These are phyloP conservation scores for Cynanchum wilfordii DNA, from an alignment of 257 asterid genomes.

Conservation along the genomic window DNA sequence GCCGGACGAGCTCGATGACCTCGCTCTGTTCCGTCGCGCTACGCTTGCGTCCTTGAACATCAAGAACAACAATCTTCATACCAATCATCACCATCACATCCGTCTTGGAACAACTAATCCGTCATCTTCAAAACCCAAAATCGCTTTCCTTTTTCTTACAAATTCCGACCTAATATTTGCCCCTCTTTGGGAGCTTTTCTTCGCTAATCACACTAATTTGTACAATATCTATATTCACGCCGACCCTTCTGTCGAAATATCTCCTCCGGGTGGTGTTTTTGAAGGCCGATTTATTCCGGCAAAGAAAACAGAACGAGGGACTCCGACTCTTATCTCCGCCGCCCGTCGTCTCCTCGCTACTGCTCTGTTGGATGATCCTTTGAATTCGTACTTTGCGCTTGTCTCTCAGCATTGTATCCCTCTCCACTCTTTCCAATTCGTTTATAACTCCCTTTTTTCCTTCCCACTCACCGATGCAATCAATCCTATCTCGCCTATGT, in stretches of 20 bases:
- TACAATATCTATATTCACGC: slow-evolving; percentile 66
- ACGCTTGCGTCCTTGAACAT: slow-evolving; percentile 29
- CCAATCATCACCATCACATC: slow-evolving; percentile 6
- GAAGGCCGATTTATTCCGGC: slow-evolving; percentile 46
- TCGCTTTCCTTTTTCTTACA: slow-evolving; percentile 71
- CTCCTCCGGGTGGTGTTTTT: slow-evolving; percentile 54
- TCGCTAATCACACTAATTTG: slow-evolving; percentile 22
- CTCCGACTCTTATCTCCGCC: slow-evolving; percentile 70
- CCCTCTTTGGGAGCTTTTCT: slow-evolving; percentile 62
- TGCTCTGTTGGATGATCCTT: slow-evolving; percentile 59
- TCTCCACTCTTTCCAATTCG: slow-evolving; percentile 48
- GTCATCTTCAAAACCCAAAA: slow-evolving; percentile 31
- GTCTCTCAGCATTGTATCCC: slow-evolving; percentile 69
- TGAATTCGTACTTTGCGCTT: slow-evolving; percentile 55
- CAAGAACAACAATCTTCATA: neutral
- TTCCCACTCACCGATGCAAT: slow-evolving; percentile 18
- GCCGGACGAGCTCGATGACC: slow-evolving; percentile 65
- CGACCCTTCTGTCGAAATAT: slow-evolving; percentile 41
- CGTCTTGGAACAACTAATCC: slow-evolving; percentile 27
- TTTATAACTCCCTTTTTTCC: slow-evolving; percentile 40
- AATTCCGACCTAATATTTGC: slow-evolving; percentile 65
- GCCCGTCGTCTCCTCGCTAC: slow-evolving; percentile 76
- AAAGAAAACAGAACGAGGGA: slow-evolving; percentile 44
- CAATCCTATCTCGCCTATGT: neutral
- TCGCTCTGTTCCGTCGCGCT: slow-evolving; percentile 59